Conservation (phyloP, 2,329 filamentous ascomycete species). For the Leptographium wingfieldii region DNA sequence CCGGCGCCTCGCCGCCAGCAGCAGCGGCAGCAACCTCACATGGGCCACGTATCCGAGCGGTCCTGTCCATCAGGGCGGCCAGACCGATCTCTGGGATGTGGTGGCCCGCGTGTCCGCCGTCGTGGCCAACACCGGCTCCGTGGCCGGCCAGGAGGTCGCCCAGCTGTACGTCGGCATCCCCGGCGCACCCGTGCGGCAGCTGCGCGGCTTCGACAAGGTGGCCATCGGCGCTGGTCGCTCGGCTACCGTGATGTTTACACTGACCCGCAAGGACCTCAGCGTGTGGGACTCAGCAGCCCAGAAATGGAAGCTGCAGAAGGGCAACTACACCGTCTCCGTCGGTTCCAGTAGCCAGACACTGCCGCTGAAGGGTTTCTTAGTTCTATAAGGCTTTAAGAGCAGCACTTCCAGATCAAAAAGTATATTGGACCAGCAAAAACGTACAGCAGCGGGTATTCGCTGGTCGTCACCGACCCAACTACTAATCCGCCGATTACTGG, state of each 20-base stretch:
- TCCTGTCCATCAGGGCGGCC: constrained; percentile 54
- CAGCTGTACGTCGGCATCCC: constrained; percentile 24
- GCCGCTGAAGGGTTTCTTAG: constrained; percentile 18
- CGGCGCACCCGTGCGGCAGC: constrained; percentile 20
- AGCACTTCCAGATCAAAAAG: no score
- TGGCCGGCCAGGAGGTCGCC: constrained; percentile 33
- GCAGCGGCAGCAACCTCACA: constrained; percentile 34
- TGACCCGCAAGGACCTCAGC: constrained; percentile 31
- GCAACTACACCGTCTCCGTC: constrained; percentile 25
- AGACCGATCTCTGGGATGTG: constrained; percentile 39
- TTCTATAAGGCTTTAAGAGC: neutral
- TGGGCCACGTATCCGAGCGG: constrained; percentile 23
- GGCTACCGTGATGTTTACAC: constrained; percentile 19
- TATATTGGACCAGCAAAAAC: no score
- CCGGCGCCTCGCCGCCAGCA: constrained; percentile 14
- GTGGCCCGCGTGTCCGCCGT: constrained; percentile 19
- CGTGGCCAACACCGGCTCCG: constrained; percentile 28
- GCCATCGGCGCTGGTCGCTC: constrained; percentile 16
- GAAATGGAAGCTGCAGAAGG: constrained; percentile 35
- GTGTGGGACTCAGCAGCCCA: constrained; percentile 35
- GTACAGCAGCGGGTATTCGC: no score
- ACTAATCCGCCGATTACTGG: no score
- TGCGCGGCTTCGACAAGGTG: constrained; percentile 24
- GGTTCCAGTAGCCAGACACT: constrained; percentile 30
- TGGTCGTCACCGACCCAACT: no score